phyloP scores from a whole-genome alignment of 2,329 filamentous ascomycete genomes.

The Neonectria punicea region DNA sequence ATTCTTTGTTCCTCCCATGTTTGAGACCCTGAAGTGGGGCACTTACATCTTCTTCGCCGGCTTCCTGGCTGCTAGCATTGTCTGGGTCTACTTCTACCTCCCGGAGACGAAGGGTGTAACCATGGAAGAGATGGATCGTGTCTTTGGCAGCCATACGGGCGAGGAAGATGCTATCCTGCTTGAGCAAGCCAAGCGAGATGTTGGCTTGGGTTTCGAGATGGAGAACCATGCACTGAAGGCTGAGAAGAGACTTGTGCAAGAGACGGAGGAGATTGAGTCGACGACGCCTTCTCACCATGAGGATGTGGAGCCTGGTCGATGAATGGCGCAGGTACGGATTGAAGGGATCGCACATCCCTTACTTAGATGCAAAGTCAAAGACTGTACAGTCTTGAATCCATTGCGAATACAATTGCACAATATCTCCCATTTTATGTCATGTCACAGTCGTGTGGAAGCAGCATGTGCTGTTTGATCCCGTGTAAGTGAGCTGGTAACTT shows the following conservation, averaged over 20 bases:
- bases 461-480: too few species aligned
- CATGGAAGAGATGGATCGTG: conserved; percentile 64
- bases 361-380: not conserved
- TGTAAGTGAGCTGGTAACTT: too few species aligned
- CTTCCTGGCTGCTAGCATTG: conserved; percentile 57
- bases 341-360: too few species aligned
- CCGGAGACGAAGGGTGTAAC: conserved; percentile 67
- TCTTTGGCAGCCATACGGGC: conserved; percentile 57
- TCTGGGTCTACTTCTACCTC: conserved; percentile 62
- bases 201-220: conserved; percentile 33
- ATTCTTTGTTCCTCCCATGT: conserved; percentile 56
- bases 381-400: not conserved
- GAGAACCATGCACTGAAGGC: conserved; percentile 30
- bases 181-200: conserved; percentile 37
- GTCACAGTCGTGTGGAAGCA: not conserved
- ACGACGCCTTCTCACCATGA: conserved; percentile 30
- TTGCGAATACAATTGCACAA: not conserved
- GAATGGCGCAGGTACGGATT: not conserved
- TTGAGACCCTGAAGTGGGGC: conserved; percentile 54
- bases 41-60: conserved; percentile 68
- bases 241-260: conserved; percentile 33
- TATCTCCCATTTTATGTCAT: not conserved
- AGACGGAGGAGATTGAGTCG: conserved; percentile 29
- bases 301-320: conserved; percentile 22
- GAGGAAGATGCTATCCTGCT: conserved; percentile 35